Evolutionary conservation across 768 basidiomycete species (phyloP), one percentile per base, ranked within the genome.

Genomic region (Amanita pseudoporphyria): DNA sequence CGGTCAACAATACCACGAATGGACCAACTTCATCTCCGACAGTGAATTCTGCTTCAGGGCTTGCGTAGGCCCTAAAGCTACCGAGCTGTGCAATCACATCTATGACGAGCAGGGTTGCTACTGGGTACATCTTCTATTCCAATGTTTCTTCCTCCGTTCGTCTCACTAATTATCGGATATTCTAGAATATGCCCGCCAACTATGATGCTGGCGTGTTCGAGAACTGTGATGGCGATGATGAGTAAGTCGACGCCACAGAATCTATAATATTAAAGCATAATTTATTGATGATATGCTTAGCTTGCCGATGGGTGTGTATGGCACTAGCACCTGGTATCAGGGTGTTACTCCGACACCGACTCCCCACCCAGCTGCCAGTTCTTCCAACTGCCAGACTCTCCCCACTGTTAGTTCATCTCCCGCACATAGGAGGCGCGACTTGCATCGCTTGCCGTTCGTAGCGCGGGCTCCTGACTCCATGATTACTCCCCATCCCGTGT

Each of bases 11-110:
- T 75, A 84, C 61, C 82, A 86, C 56, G 84, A 90, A 61, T 93
- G 91, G 90, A 89, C 85, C 39, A 78, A 74, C 64, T 91, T 90
- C 69, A 81, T 90, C 57, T 87, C 86, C 18, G 76, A 76, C 26
- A 61, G 54, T 38, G 62, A 68, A 51, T 85, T 87, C 65, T 91
- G 87, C 67, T 65, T 87, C 60, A 87, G 87, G 54, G 70, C 81
- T 3, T 93, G 90, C 65, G 61, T 69, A 6, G 81, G 80, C 14
- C 63, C 76, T 10, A 76, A 79, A 47, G 74, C 80, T 1, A 73
- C 71, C 5, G 63, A 66, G 19, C 71, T 73, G 49, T 90, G 87
- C 71, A 79, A 87, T 63, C 85, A 92, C 69, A 82, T 84, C 56
- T 87, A 81, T 54, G 86, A 88, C 56, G 70, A 78, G 43, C 77